Evolutionary conservation across 2,329 filamentous ascomycete species (phyloP).

Genomic region (Aspergillus sojae): DNA sequence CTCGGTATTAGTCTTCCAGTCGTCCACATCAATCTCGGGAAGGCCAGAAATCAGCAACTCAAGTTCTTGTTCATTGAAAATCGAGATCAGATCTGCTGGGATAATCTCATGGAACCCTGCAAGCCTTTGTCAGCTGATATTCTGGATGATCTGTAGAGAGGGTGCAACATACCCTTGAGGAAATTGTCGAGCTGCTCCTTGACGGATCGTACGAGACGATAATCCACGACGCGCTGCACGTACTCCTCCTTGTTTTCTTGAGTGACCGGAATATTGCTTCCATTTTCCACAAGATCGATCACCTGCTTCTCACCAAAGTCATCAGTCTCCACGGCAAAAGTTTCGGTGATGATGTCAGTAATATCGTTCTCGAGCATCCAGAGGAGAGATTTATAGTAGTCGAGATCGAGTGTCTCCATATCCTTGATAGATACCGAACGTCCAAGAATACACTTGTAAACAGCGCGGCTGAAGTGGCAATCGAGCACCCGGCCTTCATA

Average conservation of each 20-base stretch:
- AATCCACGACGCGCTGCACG: conserved; percentile 89
- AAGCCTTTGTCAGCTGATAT: not conserved
- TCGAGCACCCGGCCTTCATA: conserved; percentile 95
- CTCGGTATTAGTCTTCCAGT: conserved; percentile 99
- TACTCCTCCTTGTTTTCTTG: conserved; percentile 99
- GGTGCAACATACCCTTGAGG: conserved; percentile 66
- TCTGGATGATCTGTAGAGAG: not conserved
- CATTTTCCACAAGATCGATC: conserved; percentile 83
- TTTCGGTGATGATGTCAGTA: conserved; percentile 94
- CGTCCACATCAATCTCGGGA: conserved; percentile 95
- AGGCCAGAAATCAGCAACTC: conserved; percentile 95
- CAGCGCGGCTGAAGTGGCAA: conserved; percentile 97
- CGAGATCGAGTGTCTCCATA: conserved; percentile 97
- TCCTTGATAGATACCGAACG: conserved; percentile 97
- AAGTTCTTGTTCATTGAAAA: conserved; percentile 98
- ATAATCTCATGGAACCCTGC: conserved; percentile 97
- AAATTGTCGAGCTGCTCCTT: conserved; percentile 94
- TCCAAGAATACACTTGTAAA: conserved; percentile 96
- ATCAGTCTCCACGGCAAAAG: conserved; percentile 91
- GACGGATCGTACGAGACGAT: conserved; percentile 87
- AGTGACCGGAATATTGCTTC: conserved; percentile 88
- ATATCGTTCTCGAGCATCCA: conserved; percentile 99
- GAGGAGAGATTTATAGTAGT: conserved; percentile 97
- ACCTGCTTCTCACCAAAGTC: conserved; percentile 88
- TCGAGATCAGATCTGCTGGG: conserved; percentile 87